phyloP scores from a whole-genome alignment of 805 yeast species.

The Starmerella bombi region DNA sequence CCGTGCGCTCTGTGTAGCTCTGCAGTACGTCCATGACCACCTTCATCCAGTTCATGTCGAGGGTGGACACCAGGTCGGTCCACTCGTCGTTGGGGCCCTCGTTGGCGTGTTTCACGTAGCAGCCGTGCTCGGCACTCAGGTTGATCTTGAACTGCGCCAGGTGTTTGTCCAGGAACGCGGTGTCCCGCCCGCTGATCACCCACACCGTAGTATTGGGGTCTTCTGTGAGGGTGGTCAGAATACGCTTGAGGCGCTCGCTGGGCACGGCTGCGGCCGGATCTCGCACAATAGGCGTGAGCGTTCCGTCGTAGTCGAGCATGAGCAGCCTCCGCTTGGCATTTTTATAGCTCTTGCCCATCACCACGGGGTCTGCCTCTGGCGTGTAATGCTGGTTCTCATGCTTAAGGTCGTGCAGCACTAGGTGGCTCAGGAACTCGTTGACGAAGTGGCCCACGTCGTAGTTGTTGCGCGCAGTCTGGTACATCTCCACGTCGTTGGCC shows the following conservation, averaged over 20 bases:
- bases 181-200: conserved; percentile 95
- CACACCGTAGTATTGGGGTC: conserved; percentile 82
- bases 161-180: conserved; percentile 76
- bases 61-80: conserved; percentile 69
- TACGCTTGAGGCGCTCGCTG: conserved; percentile 49
- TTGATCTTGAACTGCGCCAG: conserved; percentile 64
- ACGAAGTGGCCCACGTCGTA: conserved; percentile 79
- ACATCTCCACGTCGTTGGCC: conserved; percentile 29
- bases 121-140: conserved; percentile 93
- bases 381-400: conserved; percentile 44
- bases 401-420: conserved; percentile 26
- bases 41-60: conserved; percentile 93
- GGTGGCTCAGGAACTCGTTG: conserved; percentile 40
- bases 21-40: conserved; percentile 62
- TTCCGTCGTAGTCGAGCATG: conserved; percentile 93
- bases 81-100: conserved; percentile 40
- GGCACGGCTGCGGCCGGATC: conserved; percentile 99
- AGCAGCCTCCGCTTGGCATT: conserved; percentile 58
- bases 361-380: conserved; percentile 69
- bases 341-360: conserved; percentile 45
- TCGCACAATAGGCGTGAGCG: conserved; percentile 86
- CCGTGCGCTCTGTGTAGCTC: conserved; percentile 73
- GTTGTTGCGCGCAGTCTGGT: conserved; percentile 42
- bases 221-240: conserved; percentile 45
- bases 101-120: conserved; percentile 65